These are phyloP conservation scores for Candida loeiensis DNA, from an alignment of 805 yeast genomes.

Conservation along the genomic window DNA sequence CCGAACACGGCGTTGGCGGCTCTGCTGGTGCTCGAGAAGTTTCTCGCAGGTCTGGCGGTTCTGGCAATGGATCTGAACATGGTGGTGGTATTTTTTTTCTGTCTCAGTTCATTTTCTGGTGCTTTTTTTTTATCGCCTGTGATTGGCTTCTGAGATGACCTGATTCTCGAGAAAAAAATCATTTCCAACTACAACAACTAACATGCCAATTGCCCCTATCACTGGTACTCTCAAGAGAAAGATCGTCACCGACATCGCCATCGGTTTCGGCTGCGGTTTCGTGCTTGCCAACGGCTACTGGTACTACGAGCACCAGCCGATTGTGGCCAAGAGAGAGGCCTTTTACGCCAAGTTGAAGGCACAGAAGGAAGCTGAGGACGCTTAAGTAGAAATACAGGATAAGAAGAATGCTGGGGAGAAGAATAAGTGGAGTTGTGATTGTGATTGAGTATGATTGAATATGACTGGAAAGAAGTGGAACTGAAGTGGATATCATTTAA, in stretches of 20 bases:
- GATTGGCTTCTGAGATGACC: slow-evolving; percentile 9
- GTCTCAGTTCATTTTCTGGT: background rate
- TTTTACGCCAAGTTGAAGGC: slow-evolving; percentile 78
- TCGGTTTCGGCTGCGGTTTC: slow-evolving; percentile 63
- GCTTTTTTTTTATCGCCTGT: slow-evolving; percentile 4
- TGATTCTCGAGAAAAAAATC: slow-evolving; percentile 7
- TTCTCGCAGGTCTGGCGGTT: slow-evolving; percentile 24
- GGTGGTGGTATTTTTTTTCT: slow-evolving; percentile 2
- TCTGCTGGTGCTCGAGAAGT: slow-evolving; percentile 47
- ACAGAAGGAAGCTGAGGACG: slow-evolving; percentile 61
- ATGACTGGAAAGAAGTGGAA: too few species aligned
- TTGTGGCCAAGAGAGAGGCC: slow-evolving; percentile 73
- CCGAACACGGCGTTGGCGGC: slow-evolving; percentile 32
- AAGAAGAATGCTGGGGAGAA: background rate
- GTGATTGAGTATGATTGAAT: too few species aligned
- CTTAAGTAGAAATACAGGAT: slow-evolving; percentile 11
- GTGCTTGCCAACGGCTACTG: slow-evolving; percentile 62
- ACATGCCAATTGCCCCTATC: slow-evolving; percentile 81
- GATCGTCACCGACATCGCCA: slow-evolving; percentile 71
- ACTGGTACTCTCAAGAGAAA: slow-evolving; percentile 79
- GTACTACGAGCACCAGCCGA: slow-evolving; percentile 84
- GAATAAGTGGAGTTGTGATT: background rate
- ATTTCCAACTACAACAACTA: slow-evolving; percentile 11
- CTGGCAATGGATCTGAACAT: slow-evolving; percentile 11
- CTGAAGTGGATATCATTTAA: too few species aligned